These are phyloP conservation scores for Sporothrix humicola DNA, from an alignment of 2,329 filamentous ascomycete species.

Conservation along the genomic window DNA sequence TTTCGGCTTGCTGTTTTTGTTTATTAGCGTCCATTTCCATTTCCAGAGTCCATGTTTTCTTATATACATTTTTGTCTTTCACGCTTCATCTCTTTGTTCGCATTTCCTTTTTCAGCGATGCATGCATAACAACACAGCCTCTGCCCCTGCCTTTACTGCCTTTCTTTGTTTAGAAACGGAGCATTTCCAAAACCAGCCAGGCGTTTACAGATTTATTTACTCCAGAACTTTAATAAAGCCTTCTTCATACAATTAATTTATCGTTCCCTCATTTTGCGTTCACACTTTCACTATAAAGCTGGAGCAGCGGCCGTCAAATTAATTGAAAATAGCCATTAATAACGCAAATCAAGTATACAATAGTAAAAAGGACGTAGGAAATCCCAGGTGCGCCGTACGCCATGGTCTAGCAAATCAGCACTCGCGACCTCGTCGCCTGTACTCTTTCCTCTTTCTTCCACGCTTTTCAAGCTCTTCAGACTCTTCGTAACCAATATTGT, in stretches of 20 bases:
- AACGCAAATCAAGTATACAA: neutral
- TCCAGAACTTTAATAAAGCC: too few relatives aligned
- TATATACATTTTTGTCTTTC: neutral
- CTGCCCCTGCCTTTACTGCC: neutral
- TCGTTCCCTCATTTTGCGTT: too few relatives aligned
- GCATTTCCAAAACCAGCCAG: neutral
- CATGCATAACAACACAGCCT: neutral
- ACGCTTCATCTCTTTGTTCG: neutral
- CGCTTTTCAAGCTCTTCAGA: neutral
- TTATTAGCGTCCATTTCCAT: neutral
- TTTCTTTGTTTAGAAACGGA: slow-evolving; percentile 7
- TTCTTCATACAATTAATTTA: too few relatives aligned
- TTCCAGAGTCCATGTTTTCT: neutral
- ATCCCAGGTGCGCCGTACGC: slow-evolving; percentile 20
- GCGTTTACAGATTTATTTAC: neutral
- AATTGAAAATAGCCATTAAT: neutral
- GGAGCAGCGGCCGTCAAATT: too few relatives aligned
- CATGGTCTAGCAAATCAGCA: slow-evolving; percentile 13
- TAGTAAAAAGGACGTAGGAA: neutral
- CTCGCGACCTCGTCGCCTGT: neutral
- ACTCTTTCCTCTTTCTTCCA: neutral
- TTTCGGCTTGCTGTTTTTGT: neutral
- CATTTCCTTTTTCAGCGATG: neutral
- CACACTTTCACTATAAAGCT: too few relatives aligned
- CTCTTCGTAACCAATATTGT: slow-evolving; percentile 1